Base-by-base conservation (phyloP, 1,139 yeast species). In the Geotrichum reessii region DNA sequence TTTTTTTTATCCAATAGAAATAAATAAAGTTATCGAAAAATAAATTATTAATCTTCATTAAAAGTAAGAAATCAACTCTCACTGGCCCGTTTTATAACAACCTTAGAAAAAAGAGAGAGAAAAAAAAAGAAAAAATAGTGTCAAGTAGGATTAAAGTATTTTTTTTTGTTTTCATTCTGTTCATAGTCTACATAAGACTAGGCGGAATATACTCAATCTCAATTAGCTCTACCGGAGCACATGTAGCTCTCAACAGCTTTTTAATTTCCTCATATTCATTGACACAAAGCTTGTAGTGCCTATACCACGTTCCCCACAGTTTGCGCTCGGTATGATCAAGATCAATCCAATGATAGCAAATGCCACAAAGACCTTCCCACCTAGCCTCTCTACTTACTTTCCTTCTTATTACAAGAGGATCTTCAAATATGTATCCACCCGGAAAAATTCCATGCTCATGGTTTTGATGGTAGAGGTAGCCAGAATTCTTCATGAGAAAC, bases 351-450 rank as follows among this genome's bases (percentile, higher is more conserved):
- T 67, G 66, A 56, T 67, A 68, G 54, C 71, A 68, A 28, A 68
- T 68, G 1, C 71, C 71, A 54, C 71, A 68, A 3, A 67, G 63
- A 0, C 71, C 71, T 58, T 67, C 70, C 70, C 70, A 67, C 44
- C 67, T 62, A 46, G 65, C 62, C 44, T 66, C 69, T 4, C 69
- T 62, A 27, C 63, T 66, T 9, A 64, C 53, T 56, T 66, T 65
- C 22, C 69, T 61, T 22, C 69, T 62, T 33, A 68, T 65, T 21
- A 67, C 65, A 21, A 68, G 56, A 9, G 71, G 71, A 50, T 68
- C 71, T 52, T 68, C 71, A 58, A 68, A 66, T 1, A 67, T 62
- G 47, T 63, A 58, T 8, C 69, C 69, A n/a, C 64, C 66, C 25
- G 71, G 70, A 50, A 66, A 66, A 21, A 67, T 63, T 40, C 71